phyloP scores from a whole-genome alignment of 2,329 filamentous ascomycete genomes.

The Neofusicoccum parvum region DNA sequence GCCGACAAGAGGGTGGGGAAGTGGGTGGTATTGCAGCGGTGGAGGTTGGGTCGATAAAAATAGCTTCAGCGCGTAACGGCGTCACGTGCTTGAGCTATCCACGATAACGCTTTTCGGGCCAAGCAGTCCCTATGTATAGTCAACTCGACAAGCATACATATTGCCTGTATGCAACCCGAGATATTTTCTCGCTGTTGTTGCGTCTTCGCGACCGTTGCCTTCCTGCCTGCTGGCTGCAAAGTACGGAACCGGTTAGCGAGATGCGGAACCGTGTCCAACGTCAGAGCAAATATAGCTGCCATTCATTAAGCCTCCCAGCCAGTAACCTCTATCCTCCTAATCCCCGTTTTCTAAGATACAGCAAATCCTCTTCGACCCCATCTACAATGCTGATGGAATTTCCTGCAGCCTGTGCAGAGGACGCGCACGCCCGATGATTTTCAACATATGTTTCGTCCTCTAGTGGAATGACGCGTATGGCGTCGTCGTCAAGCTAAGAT shows the following conservation, averaged over 20 bases:
- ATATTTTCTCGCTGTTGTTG: not conserved
- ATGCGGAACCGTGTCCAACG: not conserved
- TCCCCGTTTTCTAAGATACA: not conserved
- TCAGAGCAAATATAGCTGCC: conserved; percentile 15
- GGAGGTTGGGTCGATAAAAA: conserved; percentile 15
- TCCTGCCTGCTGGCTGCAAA: not conserved
- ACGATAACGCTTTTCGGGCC: not conserved
- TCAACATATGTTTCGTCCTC: not conserved
- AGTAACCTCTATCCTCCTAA: not conserved
- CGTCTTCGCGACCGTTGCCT: not conserved
- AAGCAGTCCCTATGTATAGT: not conserved
- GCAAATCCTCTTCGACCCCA: not conserved
- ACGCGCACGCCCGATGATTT: not conserved
- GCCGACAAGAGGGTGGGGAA: not conserved
- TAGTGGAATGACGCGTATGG: conserved; percentile 9
- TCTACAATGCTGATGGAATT: not conserved
- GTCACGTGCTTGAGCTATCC: not conserved
- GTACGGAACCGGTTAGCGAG: not conserved
- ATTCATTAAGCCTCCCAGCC: not conserved
- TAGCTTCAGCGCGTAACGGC: conserved; percentile 1
- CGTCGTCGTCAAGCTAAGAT: not conserved
- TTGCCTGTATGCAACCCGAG: not conserved
- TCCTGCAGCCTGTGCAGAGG: not conserved
- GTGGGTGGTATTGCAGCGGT: not conserved
- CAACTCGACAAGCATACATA: not conserved